Evolutionary conservation across 2,329 filamentous ascomycete genomes (phyloP).

Genomic region (Dactylellina cionopaga): DNA sequence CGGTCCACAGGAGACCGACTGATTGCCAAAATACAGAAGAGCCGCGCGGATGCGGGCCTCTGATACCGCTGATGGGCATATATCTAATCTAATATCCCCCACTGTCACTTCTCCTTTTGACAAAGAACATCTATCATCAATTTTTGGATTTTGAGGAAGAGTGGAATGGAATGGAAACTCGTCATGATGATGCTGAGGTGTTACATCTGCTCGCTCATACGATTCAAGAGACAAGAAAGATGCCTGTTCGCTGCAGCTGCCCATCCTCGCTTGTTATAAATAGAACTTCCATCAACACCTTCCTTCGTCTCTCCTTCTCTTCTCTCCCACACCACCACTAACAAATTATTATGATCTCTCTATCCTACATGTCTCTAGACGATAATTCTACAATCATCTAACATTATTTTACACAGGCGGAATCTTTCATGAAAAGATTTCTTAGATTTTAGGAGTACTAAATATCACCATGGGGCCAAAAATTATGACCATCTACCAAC

Average conservation of each 20-base stretch:
- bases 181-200: background rate
- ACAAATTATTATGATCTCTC: background rate
- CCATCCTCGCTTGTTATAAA: conserved; percentile 47
- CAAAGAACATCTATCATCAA: too few species aligned
- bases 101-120: background rate
- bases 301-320: too few species aligned
- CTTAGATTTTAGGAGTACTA: too few species aligned
- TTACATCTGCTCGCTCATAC: conserved; percentile 14
- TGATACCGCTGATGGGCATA: background rate
- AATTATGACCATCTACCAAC: too few species aligned
- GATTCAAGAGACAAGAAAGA: background rate
- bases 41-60: conserved; percentile 31
- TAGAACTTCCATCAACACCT: conserved; percentile 16
- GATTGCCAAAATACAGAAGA: too few species aligned
- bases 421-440: too few species aligned
- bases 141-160: too few species aligned
- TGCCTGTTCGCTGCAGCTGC: conserved; percentile 14
- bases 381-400: too few species aligned
- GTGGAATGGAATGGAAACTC: background rate
- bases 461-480: too few species aligned
- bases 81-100: background rate
- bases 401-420: too few species aligned
- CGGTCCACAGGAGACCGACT: background rate
- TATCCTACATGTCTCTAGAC: background rate
- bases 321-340: too few species aligned